Base-by-base conservation (phyloP, 148 eudicot genomes). In the Vaccinium macrocarpon region DNA sequence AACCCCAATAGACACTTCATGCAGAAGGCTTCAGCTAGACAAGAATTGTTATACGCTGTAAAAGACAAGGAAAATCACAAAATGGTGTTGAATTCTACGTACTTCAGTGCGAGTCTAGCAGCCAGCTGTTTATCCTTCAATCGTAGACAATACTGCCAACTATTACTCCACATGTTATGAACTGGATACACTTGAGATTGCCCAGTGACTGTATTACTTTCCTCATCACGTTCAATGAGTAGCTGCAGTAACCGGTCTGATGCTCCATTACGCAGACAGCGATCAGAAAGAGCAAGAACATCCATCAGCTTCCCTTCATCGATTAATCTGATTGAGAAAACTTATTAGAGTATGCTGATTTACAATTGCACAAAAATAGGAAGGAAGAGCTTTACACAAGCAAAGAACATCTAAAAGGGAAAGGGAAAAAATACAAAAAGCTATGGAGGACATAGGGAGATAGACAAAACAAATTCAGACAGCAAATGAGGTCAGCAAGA, bases 231-330 rank as follows among this genome's bases (percentile, higher is more conserved):
- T 87, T 92, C 93, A 86, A 95, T 94, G 70, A 97, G 96, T 84
- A 93, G 90, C 91, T 86, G 88, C 81, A 97, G 98, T 85, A 97
- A 85, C 66, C 82, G 87, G 82, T 97, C 99, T 48, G 99, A 95
- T 76, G 98, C 99, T 82, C 98, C 99, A 88, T 86, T 88, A 32
- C 95, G 93, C 85, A 97, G 86, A 89, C 91, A 97, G 49, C 99
- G 99, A 89, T 97, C 98, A 46, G 99, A 95, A 72, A 97, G 91
- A 86, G 98, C 98, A 84, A 97, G 99, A 19, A 98, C 99, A 90
- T 97, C 99, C 92, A 90, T 78, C 61, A 95, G 84, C 83, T 97
- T 95, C 52, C 94, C 98, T 83, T 97, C 99, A 84, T 94, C 94
- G 56, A 95, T 94, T 84, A 94, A 87, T 82, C 99, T 95, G 91